Evolutionary conservation across 2,329 filamentous ascomycete genomes (phyloP).

Genomic region (Uncinocarpus reesii): DNA sequence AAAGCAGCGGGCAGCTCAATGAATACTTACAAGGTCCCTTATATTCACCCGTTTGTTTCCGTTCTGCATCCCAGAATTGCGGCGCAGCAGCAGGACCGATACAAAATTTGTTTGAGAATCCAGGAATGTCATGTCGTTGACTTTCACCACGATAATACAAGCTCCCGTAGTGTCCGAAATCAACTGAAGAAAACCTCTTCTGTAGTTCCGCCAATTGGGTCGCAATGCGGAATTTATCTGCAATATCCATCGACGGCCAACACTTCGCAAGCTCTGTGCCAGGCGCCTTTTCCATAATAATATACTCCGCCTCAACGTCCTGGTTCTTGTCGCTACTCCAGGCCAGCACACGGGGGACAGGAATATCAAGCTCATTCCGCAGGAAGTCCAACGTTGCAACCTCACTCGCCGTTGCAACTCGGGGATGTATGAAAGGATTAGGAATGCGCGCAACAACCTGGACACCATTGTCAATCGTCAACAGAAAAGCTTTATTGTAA

Average conservation of each 20-base stretch:
- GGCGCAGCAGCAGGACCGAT: conserved; percentile 2
- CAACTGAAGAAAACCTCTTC: conserved; percentile 14
- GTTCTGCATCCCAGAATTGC: conserved; percentile 28
- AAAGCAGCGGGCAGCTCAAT: neutral
- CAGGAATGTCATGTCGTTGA: conserved; percentile 1
- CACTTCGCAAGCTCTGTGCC: conserved; percentile 23
- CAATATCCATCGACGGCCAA: conserved; percentile 19
- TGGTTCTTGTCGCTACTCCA: conserved; percentile 17
- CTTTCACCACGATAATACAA: conserved; percentile 4
- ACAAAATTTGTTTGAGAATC: neutral
- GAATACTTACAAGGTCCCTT: conserved; percentile 33
- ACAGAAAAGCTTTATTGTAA: conserved; percentile 30
- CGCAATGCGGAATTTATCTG: neutral
- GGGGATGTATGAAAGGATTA: conserved; percentile 11
- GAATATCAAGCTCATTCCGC: conserved; percentile 5
- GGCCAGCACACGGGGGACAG: conserved; percentile 12
- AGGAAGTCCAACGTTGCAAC: conserved; percentile 17
- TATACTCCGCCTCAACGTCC: conserved; percentile 20
- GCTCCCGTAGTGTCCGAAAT: conserved; percentile 12
- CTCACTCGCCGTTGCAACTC: conserved; percentile 13
- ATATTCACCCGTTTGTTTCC: conserved; percentile 27
- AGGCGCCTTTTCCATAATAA: conserved; percentile 24
- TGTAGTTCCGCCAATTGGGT: neutral
- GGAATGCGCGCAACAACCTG: conserved; percentile 19
- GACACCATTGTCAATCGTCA: conserved; percentile 20